Conservation (phyloP, 2,329 filamentous ascomycete genomes). For the Scedosporium dehoogii region DNA sequence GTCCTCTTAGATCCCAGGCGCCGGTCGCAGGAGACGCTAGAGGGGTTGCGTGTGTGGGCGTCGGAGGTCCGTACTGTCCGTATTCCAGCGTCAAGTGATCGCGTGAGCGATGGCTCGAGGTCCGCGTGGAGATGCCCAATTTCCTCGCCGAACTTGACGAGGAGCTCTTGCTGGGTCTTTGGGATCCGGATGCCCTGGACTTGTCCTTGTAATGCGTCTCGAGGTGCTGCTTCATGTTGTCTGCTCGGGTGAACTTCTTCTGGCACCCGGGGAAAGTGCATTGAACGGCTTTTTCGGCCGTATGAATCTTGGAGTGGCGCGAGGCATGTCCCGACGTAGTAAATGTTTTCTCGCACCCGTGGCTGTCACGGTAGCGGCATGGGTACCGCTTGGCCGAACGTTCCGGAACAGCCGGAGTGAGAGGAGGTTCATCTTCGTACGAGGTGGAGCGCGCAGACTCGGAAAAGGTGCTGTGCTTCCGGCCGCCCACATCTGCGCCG, state of each 20-base stretch:
- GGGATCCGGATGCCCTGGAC: constrained; percentile 30
- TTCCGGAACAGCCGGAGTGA: constrained; percentile 31
- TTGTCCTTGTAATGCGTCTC: constrained; percentile 64
- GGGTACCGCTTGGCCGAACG: constrained; percentile 58
- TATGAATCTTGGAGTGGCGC: constrained; percentile 76
- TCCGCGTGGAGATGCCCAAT: constrained; percentile 16
- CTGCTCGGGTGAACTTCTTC: constrained; percentile 72
- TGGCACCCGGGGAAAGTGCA: constrained; percentile 60
- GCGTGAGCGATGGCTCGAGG: constrained; percentile 4
- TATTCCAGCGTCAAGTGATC: constrained; percentile 22
- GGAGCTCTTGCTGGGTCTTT: constrained; percentile 18
- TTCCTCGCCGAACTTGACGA: neutral
- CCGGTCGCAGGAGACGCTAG: constrained; percentile 26
- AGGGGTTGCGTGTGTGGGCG: constrained; percentile 17
- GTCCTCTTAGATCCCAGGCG: constrained; percentile 37
- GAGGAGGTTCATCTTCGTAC: constrained; percentile 39
- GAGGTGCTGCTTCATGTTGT: constrained; percentile 83
- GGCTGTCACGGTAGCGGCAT: constrained; percentile 61
- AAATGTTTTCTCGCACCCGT: constrained; percentile 68
- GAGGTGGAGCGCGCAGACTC: constrained; percentile 36
- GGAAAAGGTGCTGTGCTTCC: constrained; percentile 31
- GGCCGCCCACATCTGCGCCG: constrained; percentile 12
- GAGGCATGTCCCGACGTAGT: constrained; percentile 81
- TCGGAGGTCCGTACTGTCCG: constrained; percentile 27
- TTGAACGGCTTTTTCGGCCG: constrained; percentile 65